Conservation (phyloP, 2,329 filamentous ascomycete genomes). For the Botrytis elliptica region DNA sequence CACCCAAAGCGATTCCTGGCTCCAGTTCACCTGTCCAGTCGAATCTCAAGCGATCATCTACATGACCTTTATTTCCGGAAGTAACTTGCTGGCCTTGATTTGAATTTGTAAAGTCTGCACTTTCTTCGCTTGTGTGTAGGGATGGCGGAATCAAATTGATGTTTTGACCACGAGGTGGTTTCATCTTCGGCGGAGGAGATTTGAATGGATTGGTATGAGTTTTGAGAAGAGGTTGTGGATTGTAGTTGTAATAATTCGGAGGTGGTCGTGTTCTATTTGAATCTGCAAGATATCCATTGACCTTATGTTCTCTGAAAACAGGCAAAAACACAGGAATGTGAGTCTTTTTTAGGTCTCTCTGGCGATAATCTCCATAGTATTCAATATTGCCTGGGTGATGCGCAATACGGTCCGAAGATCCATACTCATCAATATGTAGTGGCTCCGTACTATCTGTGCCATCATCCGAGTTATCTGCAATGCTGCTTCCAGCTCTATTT, state of each 20-base stretch:
- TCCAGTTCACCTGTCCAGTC: constrained; percentile 30
- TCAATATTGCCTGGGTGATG: constrained; percentile 35
- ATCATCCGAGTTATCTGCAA: constrained; percentile 35
- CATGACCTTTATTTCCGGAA: not conserved
- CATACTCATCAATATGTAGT: constrained; percentile 29
- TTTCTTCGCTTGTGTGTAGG: constrained; percentile 20
- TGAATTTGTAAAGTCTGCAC: constrained; percentile 18
- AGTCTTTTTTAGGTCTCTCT: constrained; percentile 34
- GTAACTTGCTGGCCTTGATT: constrained; percentile 14
- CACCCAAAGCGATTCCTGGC: constrained; percentile 23
- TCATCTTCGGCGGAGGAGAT: constrained; percentile 31
- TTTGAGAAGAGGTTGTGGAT: constrained; percentile 28
- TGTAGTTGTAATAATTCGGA: constrained; percentile 20
- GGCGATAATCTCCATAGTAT: constrained; percentile 34
- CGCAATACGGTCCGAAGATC: constrained; percentile 33
- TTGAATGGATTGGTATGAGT: constrained; percentile 37
- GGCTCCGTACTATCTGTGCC: constrained; percentile 24
- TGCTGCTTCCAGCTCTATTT: constrained; percentile 34
- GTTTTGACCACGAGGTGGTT: constrained; percentile 16
- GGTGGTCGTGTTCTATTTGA: constrained; percentile 31
- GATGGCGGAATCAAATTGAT: constrained; percentile 20
- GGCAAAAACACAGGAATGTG: constrained; percentile 35
- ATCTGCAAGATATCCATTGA: constrained; percentile 38
- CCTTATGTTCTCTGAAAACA: constrained; percentile 31
- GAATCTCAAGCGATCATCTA: constrained; percentile 15